These are phyloP conservation scores for Tuber indicum DNA, from an alignment of 495 filamentous ascomycete species.

Conservation along the genomic window DNA sequence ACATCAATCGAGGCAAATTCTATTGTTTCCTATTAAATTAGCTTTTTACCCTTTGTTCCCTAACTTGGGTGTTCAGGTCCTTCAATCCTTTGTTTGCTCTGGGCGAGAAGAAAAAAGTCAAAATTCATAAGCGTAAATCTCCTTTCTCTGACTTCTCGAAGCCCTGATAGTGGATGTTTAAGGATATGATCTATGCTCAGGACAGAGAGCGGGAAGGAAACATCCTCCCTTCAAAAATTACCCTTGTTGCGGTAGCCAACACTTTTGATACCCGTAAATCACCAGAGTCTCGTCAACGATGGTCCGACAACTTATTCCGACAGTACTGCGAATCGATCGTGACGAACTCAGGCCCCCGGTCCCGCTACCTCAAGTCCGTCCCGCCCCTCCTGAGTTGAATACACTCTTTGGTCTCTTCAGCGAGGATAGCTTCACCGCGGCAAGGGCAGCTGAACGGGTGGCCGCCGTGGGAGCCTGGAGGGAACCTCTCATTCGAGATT, in stretches of 20 bases:
- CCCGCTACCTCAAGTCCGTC: not conserved
- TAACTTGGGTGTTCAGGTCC: not conserved
- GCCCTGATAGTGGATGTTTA: not conserved
- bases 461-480: not conserved
- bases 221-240: not conserved
- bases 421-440: not conserved
- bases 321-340: not conserved
- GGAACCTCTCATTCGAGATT: not conserved
- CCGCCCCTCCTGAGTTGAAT: not conserved
- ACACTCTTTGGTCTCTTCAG: not conserved
- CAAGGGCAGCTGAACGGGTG: not conserved
- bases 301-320: not conserved
- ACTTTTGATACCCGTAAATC: not conserved
- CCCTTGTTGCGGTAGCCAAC: not conserved
- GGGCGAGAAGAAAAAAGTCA: not conserved
- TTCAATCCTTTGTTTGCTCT: not conserved
- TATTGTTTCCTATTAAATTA: not conserved
- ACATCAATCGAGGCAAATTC: too few relatives aligned
- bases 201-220: not conserved
- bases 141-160: not conserved
- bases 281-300: not conserved
- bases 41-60: not conserved
- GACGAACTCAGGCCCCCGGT: not conserved
- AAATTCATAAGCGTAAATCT: not conserved
- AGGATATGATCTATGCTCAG: not conserved